Base-by-base conservation (phyloP, 768 basidiomycete species). In the Suillus clintonianus region DNA sequence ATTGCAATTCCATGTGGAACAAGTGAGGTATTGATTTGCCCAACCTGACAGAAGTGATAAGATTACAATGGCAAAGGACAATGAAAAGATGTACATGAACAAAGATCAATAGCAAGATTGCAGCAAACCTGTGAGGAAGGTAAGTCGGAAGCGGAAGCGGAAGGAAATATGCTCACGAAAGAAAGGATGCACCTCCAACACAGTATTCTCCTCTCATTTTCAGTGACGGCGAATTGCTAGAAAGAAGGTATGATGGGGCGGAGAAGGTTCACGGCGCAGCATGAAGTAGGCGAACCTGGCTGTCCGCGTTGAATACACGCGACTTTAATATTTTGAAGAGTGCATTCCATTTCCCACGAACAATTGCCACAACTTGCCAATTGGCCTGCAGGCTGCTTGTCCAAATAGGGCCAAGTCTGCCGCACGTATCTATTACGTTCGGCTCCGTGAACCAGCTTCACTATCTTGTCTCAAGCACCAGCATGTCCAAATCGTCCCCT, bases 1-100 rank as follows among this genome's bases (percentile, higher is more conserved):
- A 94, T 89, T 60, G 86, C 83, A 60, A 94, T 86, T 62, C 81
- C 83, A 63, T 86, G 85, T 63, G 91, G 90, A 37, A 92, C 86
- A 39, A 80, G 81, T 17, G 90, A 87, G 59, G 89, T 89, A 73
- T 87, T 93, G 71, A 89, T 91, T 84, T 94, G 92, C 64, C 89
- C 91, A 62, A 93, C 85, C 92, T 94, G 65, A 55, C 55, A 54
- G 17, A 45, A 34, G 63, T 53, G 64, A 71, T 72, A 69, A 68
- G 74, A 72, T 68, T 50, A 54, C 15, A 67, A 69, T 61, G 30
- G 64, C 32, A 61, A 58, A 68, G 69, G 48, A 43, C 63, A 57
- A 61, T 11, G 32, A 53, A 58, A 60, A 68, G 61, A 80, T 88
- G 69, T 74, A 91, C 92, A 82, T 94, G 91, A 69, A 87, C 85